phyloP scores from a whole-genome alignment of 2,329 filamentous ascomycete genomes.

The Nothophoma quercina region DNA sequence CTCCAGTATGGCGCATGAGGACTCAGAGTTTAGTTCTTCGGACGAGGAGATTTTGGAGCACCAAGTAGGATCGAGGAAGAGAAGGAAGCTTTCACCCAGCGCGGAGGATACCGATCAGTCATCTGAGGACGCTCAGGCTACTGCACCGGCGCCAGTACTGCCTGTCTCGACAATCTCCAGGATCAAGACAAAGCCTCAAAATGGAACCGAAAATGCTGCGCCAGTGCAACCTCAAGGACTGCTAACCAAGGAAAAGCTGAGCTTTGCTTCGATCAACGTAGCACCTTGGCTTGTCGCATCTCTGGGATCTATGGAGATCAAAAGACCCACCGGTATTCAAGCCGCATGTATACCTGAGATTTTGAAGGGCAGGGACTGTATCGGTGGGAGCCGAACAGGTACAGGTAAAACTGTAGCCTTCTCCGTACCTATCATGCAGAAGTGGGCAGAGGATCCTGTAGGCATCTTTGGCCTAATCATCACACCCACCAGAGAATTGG shows the following conservation, averaged over 20 bases:
- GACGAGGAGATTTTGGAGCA: constrained; percentile 40
- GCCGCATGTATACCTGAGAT: constrained; percentile 93
- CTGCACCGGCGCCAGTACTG: constrained; percentile 4
- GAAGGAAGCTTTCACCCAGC: constrained; percentile 44
- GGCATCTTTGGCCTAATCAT: constrained; percentile 90
- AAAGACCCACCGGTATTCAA: constrained; percentile 89
- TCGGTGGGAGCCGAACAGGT: constrained; percentile 92
- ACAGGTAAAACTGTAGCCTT: constrained; percentile 98
- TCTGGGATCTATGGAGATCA: constrained; percentile 79
- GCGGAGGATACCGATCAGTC: constrained; percentile 26
- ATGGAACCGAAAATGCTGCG: constrained; percentile 6
- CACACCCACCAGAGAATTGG: constrained; percentile 79
- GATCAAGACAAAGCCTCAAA: constrained; percentile 41
- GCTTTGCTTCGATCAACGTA: constrained; percentile 76
- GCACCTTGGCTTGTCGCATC: constrained; percentile 89
- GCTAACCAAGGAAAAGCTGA: constrained; percentile 56
- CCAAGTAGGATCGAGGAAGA: constrained; percentile 46
- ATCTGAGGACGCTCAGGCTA: constrained; percentile 1
- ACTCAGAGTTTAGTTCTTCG: constrained; percentile 29
- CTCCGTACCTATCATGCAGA: constrained; percentile 90
- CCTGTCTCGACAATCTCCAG: constrained; percentile 41
- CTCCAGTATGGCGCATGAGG: constrained; percentile 22
- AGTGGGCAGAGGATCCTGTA: constrained; percentile 89
- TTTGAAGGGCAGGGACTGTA: constrained; percentile 85
- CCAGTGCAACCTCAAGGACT: constrained; percentile 4